A percentile compares a stretch with the other conserved stretches of the same genome.
These are phyloP conservation scores for Verticillium zaregamsianum DNA, from an alignment of 2,329 filamentous ascomycete genomes.

Conservation along the genomic window DNA sequence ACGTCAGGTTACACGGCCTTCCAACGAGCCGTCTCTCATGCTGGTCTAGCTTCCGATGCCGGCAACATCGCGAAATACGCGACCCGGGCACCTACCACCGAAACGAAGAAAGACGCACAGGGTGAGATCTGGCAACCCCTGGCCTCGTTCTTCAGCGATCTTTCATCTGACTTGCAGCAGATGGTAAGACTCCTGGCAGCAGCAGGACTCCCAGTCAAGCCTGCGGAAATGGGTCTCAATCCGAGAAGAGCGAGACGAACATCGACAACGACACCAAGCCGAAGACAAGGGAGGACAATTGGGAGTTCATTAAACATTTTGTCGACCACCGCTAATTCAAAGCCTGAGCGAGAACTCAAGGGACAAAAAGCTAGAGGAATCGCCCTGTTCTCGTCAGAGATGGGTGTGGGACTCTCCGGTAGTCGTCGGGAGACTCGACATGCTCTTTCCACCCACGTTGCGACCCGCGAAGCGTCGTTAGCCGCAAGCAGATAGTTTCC, in stretches of 20 bases:
- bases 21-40: neutral
- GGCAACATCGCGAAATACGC: neutral
- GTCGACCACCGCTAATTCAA: neutral
- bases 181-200: neutral
- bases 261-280: neutral
- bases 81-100: neutral
- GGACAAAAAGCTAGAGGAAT: neutral
- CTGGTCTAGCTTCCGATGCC: neutral
- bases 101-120: neutral
- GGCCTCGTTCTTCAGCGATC: too few species aligned
- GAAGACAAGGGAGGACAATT: neutral
- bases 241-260: neutral
- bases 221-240: neutral
- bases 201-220: neutral
- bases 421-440: too few species aligned
- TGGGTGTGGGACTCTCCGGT: too few species aligned
- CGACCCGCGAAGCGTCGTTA: too few species aligned
- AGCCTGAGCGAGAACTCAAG: neutral
- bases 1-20: neutral
- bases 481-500: too few species aligned
- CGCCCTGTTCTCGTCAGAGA: neutral
- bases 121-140: neutral
- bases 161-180: neutral
- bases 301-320: slow-evolving; percentile 1
- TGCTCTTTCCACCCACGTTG: too few species aligned